Percentiles rank a stretch among this genome's conserved stretches.
These are phyloP conservation scores for Mycena olivaceomarginata DNA, from an alignment of 768 basidiomycete genomes.

Conservation along the genomic window DNA sequence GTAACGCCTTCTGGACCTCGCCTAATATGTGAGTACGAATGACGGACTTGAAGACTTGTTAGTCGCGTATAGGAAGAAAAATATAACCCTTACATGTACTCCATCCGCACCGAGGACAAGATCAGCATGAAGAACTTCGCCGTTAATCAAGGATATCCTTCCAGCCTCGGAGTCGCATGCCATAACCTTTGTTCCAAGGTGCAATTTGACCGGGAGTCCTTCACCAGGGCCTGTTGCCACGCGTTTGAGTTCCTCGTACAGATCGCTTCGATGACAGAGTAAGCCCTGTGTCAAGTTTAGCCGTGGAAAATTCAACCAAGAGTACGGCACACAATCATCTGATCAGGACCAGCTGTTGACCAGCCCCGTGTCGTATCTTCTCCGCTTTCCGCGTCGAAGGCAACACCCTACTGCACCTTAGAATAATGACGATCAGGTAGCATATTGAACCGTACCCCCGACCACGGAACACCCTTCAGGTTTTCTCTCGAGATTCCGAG, in stretches of 20 bases:
- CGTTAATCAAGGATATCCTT: slow-evolving; percentile 55
- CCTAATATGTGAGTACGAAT: slow-evolving; percentile 25
- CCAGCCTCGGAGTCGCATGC: slow-evolving; percentile 50
- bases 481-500: slow-evolving; percentile 27
- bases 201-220: slow-evolving; percentile 25
- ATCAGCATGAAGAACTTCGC: slow-evolving; percentile 57
- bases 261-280: slow-evolving; percentile 33
- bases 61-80: neutral
- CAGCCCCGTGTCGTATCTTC: slow-evolving; percentile 8
- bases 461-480: slow-evolving; percentile 27
- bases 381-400: slow-evolving; percentile 15
- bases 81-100: slow-evolving; percentile 35
- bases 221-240: slow-evolving; percentile 18
- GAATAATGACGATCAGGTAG: neutral
- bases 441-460: slow-evolving; percentile 13
- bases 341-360: neutral
- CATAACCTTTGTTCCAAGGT: slow-evolving; percentile 31
- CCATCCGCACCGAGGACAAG: slow-evolving; percentile 62
- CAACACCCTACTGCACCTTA: slow-evolving; percentile 3
- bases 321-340: neutral
- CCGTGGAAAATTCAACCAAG: neutral
- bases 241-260: slow-evolving; percentile 33
- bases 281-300: slow-evolving; percentile 10
- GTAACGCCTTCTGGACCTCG: neutral
- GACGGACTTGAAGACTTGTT: slow-evolving; percentile 15